Evolutionary conservation across 225 moss, liverwort and hornwort genomes (phyloP).

Genomic region (Sphagnum contortum): DNA sequence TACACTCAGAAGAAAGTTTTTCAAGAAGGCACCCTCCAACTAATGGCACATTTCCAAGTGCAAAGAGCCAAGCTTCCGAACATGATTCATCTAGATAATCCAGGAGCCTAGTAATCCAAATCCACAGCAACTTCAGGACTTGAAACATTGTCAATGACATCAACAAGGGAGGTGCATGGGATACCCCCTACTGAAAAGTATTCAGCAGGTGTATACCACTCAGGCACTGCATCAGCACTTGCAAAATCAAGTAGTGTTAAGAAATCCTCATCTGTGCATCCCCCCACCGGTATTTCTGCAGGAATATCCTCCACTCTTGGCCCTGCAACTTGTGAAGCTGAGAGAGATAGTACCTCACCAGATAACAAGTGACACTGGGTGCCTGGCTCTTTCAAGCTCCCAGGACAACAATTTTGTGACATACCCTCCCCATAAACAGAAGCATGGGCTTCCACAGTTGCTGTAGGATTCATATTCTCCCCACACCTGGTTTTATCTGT

Average conservation of each 20-base stretch:
- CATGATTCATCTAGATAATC: conserved; percentile 24
- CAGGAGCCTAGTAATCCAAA: conserved; percentile 30
- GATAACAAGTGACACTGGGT: conserved; percentile 11
- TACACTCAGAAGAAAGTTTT: conserved; percentile 35
- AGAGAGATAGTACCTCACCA: conserved; percentile 20
- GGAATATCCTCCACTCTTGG: conserved; percentile 25
- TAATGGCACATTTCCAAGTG: conserved; percentile 31
- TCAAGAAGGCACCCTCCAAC: conserved; percentile 33
- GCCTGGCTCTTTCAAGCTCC: conserved; percentile 62
- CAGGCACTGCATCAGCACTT: conserved; percentile 38
- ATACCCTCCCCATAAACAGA: conserved; percentile 77
- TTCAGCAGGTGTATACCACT: conserved; percentile 40
- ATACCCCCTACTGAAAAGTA: conserved; percentile 29
- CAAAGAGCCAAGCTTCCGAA: conserved; percentile 42
- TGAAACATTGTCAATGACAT: conserved; percentile 21
- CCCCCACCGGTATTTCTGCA: conserved; percentile 20
- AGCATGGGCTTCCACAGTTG: conserved; percentile 77
- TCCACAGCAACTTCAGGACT: conserved; percentile 12
- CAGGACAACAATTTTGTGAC: conserved; percentile 74
- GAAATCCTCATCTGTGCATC: conserved; percentile 48
- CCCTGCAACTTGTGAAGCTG: conserved; percentile 16
- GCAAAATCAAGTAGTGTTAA: conserved; percentile 48
- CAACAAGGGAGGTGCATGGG: conserved; percentile 23
- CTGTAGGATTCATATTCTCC: conserved; percentile 90
- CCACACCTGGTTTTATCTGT: conserved; percentile 81